Conservation (phyloP, 2,329 filamentous ascomycete species). For the Didymella sp. region DNA sequence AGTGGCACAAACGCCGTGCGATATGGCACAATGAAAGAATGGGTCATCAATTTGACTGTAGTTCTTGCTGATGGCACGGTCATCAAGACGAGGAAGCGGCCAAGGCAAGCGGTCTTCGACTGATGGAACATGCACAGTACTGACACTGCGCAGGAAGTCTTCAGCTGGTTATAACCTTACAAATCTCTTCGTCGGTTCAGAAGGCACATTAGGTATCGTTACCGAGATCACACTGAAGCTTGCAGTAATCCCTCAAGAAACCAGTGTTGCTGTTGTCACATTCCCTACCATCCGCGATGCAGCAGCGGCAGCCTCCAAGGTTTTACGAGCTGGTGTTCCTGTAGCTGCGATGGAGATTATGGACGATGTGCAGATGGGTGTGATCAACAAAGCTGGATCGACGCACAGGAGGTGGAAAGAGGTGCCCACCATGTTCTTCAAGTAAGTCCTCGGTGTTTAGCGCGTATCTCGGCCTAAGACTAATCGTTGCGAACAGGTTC, state of each 20-base stretch:
- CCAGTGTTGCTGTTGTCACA: conserved; percentile 78
- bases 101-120: conserved; percentile 54
- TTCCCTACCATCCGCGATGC: conserved; percentile 81
- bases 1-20: conserved; percentile 80
- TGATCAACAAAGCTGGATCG: conserved; percentile 76
- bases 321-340: conserved; percentile 77
- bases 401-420: conserved; percentile 78
- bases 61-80: conserved; percentile 79
- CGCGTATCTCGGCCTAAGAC: conserved; percentile 6
- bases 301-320: conserved; percentile 73
- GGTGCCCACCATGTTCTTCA: conserved; percentile 81
- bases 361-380: conserved; percentile 87
- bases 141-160: conserved; percentile 62
- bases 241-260: conserved; percentile 75
- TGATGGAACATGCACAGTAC: neutral
- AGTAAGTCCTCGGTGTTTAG: conserved; percentile 55
- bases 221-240: conserved; percentile 85
- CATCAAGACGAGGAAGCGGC: conserved; percentile 79
- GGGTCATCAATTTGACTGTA: conserved; percentile 83
- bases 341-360: conserved; percentile 84
- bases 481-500: conserved; percentile 56
- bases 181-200: conserved; percentile 78
- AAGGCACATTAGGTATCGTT: conserved; percentile 81
- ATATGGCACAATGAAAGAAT: conserved; percentile 88
- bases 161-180: conserved; percentile 86